phyloP scores from a whole-genome alignment of 2,329 filamentous ascomycete species.

The Cladosporium phlei region DNA sequence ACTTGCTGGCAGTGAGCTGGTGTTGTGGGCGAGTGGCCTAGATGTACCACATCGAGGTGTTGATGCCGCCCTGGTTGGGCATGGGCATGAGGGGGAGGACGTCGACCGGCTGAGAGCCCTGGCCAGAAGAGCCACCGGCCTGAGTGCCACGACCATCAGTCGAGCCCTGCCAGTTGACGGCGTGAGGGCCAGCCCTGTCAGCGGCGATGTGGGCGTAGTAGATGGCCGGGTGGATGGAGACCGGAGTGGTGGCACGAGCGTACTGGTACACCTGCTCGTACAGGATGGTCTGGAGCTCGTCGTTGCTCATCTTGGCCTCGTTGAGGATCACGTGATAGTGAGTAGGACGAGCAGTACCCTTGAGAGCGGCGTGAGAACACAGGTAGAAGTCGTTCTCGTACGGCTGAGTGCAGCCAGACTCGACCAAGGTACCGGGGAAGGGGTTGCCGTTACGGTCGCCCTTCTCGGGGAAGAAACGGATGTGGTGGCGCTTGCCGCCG shows the following conservation, averaged over 20 bases:
- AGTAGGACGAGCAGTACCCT: conserved; percentile 87
- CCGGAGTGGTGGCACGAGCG: conserved; percentile 82
- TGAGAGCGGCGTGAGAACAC: conserved; percentile 71
- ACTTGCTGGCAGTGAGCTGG: not conserved
- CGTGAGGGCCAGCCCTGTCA: conserved; percentile 71
- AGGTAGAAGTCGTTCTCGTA: conserved; percentile 86
- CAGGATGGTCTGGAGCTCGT: conserved; percentile 77
- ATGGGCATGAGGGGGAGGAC: conserved; percentile 39
- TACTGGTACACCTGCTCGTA: conserved; percentile 94
- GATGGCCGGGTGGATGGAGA: conserved; percentile 80
- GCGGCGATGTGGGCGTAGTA: conserved; percentile 95
- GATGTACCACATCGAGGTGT: conserved; percentile 48
- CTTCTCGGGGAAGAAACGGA: conserved; percentile 79
- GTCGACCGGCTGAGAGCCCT: conserved; percentile 17
- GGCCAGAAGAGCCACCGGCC: conserved; percentile 14
- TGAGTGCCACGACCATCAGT: conserved; percentile 16
- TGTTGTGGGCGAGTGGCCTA: conserved; percentile 28
- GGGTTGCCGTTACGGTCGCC: conserved; percentile 76
- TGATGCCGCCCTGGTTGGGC: conserved; percentile 36
- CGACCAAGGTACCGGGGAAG: conserved; percentile 79
- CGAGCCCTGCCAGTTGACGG: conserved; percentile 41
- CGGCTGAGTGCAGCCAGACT: conserved; percentile 83
- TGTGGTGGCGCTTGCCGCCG: conserved; percentile 89
- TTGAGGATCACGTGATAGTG: conserved; percentile 81
- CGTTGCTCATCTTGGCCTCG: conserved; percentile 63